Conservation (phyloP, 768 basidiomycete genomes). For the Chlorophyllum brunneum region DNA sequence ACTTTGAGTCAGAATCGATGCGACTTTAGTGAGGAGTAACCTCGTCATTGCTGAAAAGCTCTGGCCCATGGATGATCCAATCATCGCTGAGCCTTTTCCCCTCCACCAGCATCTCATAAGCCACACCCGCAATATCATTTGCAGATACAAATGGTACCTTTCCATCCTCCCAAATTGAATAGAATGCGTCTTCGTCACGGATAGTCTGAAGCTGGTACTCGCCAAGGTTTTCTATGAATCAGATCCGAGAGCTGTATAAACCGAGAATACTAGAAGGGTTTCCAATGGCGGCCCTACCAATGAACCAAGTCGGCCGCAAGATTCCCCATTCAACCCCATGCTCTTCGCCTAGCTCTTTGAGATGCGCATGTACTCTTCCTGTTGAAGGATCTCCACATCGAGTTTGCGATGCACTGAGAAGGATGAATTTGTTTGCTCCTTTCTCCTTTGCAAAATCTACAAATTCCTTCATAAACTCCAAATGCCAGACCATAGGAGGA, state of each 20-base stretch:
- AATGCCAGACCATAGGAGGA: conserved; percentile 16
- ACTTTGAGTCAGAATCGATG: not conserved
- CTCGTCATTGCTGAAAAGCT: conserved; percentile 27
- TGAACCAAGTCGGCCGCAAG: conserved; percentile 36
- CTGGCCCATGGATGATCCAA: conserved; percentile 28
- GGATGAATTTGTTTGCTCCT: conserved; percentile 25
- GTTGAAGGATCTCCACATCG: not conserved
- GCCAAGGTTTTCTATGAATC: conserved; percentile 26
- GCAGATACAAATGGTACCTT: conserved; percentile 25
- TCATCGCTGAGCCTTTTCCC: conserved; percentile 22
- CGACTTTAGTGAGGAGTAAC: conserved; percentile 13
- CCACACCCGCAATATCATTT: conserved; percentile 31
- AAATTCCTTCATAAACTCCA: conserved; percentile 17
- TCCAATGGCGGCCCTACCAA: conserved; percentile 20
- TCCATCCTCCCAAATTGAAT: conserved; percentile 24
- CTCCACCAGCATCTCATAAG: conserved; percentile 25
- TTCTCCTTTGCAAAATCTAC: conserved; percentile 24
- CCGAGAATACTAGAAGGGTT: not conserved
- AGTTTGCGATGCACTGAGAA: conserved; percentile 21
- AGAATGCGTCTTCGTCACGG: conserved; percentile 21
- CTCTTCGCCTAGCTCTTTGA: conserved; percentile 23
- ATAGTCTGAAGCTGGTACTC: conserved; percentile 19
- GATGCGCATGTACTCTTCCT: conserved; percentile 32
- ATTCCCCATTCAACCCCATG: conserved; percentile 29
- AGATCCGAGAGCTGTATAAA: not conserved